Percentiles rank a stretch among this genome's conserved stretches.
Conservation (phyloP, 208 protist genomes). For the Pavlovales sp. region DNA sequence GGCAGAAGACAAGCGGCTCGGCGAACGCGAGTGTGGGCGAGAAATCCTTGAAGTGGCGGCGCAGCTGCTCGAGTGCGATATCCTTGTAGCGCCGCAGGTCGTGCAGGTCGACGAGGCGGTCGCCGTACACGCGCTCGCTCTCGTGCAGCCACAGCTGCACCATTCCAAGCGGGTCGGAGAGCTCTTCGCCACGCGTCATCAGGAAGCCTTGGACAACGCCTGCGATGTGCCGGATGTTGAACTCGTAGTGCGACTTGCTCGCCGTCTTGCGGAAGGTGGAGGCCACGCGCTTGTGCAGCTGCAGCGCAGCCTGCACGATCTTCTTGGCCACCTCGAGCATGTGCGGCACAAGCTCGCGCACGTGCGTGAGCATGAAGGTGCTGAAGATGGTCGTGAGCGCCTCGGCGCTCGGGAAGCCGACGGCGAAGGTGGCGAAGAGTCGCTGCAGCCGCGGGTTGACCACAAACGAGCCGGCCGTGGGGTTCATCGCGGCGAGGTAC, state of each 20-base stretch:
- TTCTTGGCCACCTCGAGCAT: slow-evolving; percentile 50
- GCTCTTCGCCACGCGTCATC: not conserved
- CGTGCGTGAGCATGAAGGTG: slow-evolving; percentile 85
- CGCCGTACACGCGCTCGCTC: slow-evolving; percentile 90
- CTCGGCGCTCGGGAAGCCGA: slow-evolving; percentile 82
- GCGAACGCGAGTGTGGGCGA: slow-evolving; percentile 37
- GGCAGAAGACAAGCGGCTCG: slow-evolving; percentile 59
- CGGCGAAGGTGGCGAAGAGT: slow-evolving; percentile 92
- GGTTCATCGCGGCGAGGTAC: slow-evolving; percentile 95
- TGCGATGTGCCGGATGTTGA: slow-evolving; percentile 96
- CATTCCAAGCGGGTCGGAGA: slow-evolving; percentile 69
- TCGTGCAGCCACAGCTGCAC: slow-evolving; percentile 91
- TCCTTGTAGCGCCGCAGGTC: slow-evolving; percentile 55
- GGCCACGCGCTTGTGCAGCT: slow-evolving; percentile 70
- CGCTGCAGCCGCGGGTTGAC: slow-evolving; percentile 90
- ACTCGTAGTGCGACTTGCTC: slow-evolving; percentile 97
- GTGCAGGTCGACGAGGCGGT: slow-evolving; percentile 68
- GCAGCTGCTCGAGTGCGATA: not conserved
- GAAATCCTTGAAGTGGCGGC: slow-evolving; percentile 49
- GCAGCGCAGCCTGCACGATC: slow-evolving; percentile 65
- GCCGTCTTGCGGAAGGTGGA: slow-evolving; percentile 91
- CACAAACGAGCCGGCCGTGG: slow-evolving; percentile 93
- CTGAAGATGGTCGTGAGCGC: slow-evolving; percentile 86
- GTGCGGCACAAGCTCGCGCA: slow-evolving; percentile 56
- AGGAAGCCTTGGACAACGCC: slow-evolving; percentile 85